A percentile compares a stretch with the other conserved stretches of the same genome.
Evolutionary conservation across 495 filamentous ascomycete genomes (phyloP).

Genomic region (Parachaetomium inaequale): DNA sequence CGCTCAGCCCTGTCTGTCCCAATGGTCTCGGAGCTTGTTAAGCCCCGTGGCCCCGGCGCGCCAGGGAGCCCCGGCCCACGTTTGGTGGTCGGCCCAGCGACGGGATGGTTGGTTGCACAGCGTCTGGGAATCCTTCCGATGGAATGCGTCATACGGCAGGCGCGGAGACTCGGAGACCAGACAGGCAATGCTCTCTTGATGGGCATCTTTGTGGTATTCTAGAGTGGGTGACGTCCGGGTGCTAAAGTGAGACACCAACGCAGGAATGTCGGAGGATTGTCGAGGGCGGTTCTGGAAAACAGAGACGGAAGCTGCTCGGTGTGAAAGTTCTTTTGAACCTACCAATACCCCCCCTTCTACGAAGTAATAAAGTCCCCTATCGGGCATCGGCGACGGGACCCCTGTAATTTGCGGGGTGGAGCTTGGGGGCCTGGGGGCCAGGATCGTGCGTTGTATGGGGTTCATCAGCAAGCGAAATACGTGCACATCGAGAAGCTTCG

Average conservation of each 20-base stretch:
- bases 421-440: background rate
- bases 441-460: background rate
- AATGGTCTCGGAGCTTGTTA: background rate
- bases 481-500: background rate
- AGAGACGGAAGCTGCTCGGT: background rate
- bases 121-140: background rate
- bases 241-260: too few species aligned
- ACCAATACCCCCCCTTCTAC: too few species aligned
- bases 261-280: too few species aligned
- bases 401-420: conserved; percentile 9
- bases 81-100: background rate
- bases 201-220: too few species aligned
- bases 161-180: background rate
- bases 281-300: background rate
- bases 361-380: background rate
- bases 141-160: background rate
- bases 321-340: background rate
- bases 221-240: too few species aligned
- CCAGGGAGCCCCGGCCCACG: background rate
- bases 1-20: background rate
- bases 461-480: background rate
- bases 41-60: background rate
- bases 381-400: background rate
- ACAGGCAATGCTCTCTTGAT: background rate
- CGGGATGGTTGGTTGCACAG: background rate